phyloP scores from a whole-genome alignment of 768 basidiomycete genomes.

The Chalciporus chontae region DNA sequence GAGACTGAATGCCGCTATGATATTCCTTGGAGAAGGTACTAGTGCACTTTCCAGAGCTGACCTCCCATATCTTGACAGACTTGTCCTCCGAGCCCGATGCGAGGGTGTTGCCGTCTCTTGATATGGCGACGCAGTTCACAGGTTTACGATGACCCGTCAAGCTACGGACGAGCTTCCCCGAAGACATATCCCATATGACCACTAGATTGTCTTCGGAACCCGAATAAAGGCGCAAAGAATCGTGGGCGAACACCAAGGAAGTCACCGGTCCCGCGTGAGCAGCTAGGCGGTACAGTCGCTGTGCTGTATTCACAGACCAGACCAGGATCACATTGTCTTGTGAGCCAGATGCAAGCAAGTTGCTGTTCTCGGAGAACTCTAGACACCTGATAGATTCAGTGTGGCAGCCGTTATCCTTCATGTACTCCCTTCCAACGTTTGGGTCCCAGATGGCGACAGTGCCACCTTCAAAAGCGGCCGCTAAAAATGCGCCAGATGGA shows the following conservation, averaged over 20 bases:
- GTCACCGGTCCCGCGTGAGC: conserved; percentile 12
- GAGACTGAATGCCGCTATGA: conserved; percentile 7
- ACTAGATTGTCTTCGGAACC: conserved; percentile 17
- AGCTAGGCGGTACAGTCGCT: conserved; percentile 1
- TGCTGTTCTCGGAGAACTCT: conserved; percentile 8
- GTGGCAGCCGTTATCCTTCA: conserved; percentile 6
- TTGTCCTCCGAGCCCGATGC: conserved; percentile 26
- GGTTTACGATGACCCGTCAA: conserved; percentile 19
- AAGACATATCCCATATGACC: conserved; percentile 13
- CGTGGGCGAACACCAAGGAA: conserved; percentile 10
- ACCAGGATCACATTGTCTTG: conserved; percentile 10
- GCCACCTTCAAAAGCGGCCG: conserved; percentile 7
- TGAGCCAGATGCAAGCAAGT: conserved; percentile 10
- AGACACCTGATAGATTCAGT: conserved; percentile 7
- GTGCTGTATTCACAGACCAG: conserved; percentile 13
- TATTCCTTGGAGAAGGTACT: conserved; percentile 16
- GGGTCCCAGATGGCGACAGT: conserved; percentile 14
- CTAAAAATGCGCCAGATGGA: conserved; percentile 7
- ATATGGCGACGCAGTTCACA: conserved; percentile 18
- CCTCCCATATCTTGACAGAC: conserved; percentile 24
- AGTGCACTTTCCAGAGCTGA: conserved; percentile 11
- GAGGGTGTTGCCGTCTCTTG: conserved; percentile 11
- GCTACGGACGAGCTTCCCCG: neutral
- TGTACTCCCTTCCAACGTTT: conserved; percentile 7
- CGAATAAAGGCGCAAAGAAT: conserved; percentile 15